Evolutionary conservation across 2,329 filamentous ascomycete species (phyloP), one percentile per base, ranked within the genome.

Genomic region (Cordyceps cateniannulata): DNA sequence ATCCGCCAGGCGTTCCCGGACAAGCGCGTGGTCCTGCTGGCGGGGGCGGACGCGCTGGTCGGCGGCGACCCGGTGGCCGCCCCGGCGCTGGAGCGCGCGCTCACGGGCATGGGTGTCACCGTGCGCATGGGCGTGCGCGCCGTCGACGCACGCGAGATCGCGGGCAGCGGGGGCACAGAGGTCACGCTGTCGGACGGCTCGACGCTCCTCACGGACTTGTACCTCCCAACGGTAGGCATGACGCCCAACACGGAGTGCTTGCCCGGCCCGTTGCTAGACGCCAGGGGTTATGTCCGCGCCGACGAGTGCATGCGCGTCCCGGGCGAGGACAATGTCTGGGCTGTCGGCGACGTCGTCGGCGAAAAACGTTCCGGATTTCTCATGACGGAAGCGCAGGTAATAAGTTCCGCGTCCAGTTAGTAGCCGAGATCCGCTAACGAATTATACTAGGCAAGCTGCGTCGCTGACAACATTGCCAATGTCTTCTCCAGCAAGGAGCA

Each of bases 341-440:
- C 81, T 8, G 75, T 77, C 3, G 82, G 82, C 25, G 82, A 85
- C 60, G 70, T 82, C 47, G 77, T 83, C 25, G 78, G 76, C 65
- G 77, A 76, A 67, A 80, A 81, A 24, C 73, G 76, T 25, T 78
- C 83, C 6, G 82, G 82, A 1, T 86, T 85, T 67, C 80, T 86
- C 72, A 77, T 83, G 60, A 84, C 84, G 0, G 85, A 83, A 61
- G 81, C 81, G 65, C 81, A 84, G 69, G 77, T 77, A 61, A 44
- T 29, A 48, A 4, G 3, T 22, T 25, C 18, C 2, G 18, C 12
- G 24, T 24, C 45, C 18, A 1, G 22, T 6, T 27, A 10, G 29
- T 32, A 32, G 2, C 12, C 9, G 6, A 10, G 29, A 32, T 10
- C 29, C 9, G 38, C 49, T 42, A 32, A 22, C 47, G 32, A 38